These are phyloP conservation scores for Pelargonium myrrhifolium DNA, from an alignment of 441 rosid species.

Conservation along the genomic window DNA sequence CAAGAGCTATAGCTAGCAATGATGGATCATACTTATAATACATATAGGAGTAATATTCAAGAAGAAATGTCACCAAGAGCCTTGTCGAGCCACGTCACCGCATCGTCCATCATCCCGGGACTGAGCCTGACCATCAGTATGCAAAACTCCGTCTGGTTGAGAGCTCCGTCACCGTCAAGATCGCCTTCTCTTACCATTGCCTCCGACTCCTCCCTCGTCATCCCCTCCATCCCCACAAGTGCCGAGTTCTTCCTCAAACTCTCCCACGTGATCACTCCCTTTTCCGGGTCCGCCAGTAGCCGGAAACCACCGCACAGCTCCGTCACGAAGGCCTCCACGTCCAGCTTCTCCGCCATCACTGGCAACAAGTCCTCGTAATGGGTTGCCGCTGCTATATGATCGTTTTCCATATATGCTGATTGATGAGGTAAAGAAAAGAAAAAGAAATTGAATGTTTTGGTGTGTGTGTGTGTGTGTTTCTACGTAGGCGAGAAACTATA, in stretches of 20 bases:
- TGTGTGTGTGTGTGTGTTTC: too few species aligned
- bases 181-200: conserved; percentile 85
- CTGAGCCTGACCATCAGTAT: conserved; percentile 85
- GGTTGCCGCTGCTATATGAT: conserved; percentile 15
- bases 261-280: conserved; percentile 56
- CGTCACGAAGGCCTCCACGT: conserved; percentile 57
- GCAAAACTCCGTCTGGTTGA: conserved; percentile 69
- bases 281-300: conserved; percentile 56
- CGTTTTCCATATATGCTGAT: not conserved
- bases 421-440: too few species aligned
- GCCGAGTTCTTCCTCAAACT: conserved; percentile 58
- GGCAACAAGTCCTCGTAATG: conserved; percentile 66
- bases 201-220: conserved; percentile 56
- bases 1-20: too few species aligned
- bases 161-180: conserved; percentile 72
- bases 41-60: too few species aligned
- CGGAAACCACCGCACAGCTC: conserved; percentile 73
- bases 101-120: conserved; percentile 75
- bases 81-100: conserved; percentile 64
- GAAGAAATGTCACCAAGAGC: conserved; percentile 46
- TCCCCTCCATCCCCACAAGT: conserved; percentile 62
- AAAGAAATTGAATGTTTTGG: too few species aligned
- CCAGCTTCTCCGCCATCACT: conserved; percentile 79
- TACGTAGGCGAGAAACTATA: too few species aligned
- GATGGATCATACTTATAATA: too few species aligned